Percentiles rank a stretch among this genome's conserved stretches.
These are phyloP conservation scores for Lecanicillium sp. DNA, from an alignment of 2,329 filamentous ascomycete genomes.

Conservation along the genomic window DNA sequence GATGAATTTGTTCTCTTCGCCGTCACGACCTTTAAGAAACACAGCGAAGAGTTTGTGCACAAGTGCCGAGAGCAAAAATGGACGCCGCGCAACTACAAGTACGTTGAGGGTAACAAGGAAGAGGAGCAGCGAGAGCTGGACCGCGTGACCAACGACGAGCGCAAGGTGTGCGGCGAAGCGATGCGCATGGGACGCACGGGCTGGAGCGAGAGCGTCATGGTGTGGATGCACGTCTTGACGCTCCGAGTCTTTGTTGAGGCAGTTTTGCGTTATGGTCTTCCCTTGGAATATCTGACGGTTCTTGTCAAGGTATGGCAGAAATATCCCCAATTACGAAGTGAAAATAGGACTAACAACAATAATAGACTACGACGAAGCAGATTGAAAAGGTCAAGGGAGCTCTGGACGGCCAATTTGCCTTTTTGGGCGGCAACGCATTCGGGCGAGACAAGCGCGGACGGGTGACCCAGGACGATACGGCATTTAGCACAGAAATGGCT, in stretches of 20 bases:
- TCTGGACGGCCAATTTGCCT: constrained; percentile 79
- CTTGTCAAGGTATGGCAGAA: constrained; percentile 73
- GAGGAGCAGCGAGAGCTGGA: constrained; percentile 84
- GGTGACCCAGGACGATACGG: constrained; percentile 80
- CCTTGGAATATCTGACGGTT: constrained; percentile 79
- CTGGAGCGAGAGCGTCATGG: constrained; percentile 93
- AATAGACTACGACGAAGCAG: constrained; percentile 72
- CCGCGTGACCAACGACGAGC: constrained; percentile 72
- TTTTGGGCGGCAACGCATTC: constrained; percentile 90
- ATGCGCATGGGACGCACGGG: constrained; percentile 80
- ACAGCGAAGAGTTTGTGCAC: constrained; percentile 76
- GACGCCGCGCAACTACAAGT: constrained; percentile 91
- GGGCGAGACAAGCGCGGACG: constrained; percentile 89
- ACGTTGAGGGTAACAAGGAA: constrained; percentile 81
- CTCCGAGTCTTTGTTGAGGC: constrained; percentile 95
- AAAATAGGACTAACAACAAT: neutral
- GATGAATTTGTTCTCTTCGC: constrained; percentile 84
- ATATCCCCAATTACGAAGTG: no score
- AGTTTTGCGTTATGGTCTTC: constrained; percentile 89
- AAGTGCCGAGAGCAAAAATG: constrained; percentile 90
- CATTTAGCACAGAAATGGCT: constrained; percentile 74
- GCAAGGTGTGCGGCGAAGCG: constrained; percentile 88
- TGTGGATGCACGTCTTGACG: constrained; percentile 87
- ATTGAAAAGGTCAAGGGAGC: constrained; percentile 70
- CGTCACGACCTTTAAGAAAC: constrained; percentile 90